Evolutionary conservation across 805 yeast genomes (phyloP), one percentile per base, ranked within the genome.

Genomic region (Vanderwaltozyma yarrowii): DNA sequence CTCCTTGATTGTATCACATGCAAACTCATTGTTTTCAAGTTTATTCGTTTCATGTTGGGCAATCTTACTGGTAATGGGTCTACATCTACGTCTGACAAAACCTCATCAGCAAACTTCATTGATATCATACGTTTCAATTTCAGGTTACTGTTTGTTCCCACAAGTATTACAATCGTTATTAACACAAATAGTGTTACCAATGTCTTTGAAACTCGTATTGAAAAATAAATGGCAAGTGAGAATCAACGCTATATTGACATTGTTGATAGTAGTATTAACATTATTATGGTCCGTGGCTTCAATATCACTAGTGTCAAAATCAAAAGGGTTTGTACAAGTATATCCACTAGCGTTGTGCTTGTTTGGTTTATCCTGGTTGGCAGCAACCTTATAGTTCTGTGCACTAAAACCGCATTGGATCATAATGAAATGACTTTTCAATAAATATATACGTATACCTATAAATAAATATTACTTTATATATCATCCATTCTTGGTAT

Each of bases 71-170:
- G 42, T 53, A 8, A 49, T 59, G 52, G 58, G 58, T 2, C 35
- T 52, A 33, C 65, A 60, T 45, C 35, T 59, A 32, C 51, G 53
- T 35, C 33, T 57, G 16, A 44, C 47, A 2, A 54, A 49, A 28
- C 54, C 60, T 6, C 39, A 41, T 10, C 54, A 49, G 13, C 42
- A 49, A 24, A 38, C 45, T 3, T 54, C 62, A 1, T 30, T 57
- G 29, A 43, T 60, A 19, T 51, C 62, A 1, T 55, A 60, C 32
- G 41, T 59, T 3, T 60, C 65, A 3, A 34, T 58, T 4, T 41
- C 53, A 2, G 61, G 63, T 12, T 60, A 60, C 39, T 59, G 63
- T 36, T 37, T 60, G 11, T 60, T 58, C 37, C 61, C 63, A 12
- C 56, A 54, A 29, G 55, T 59, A 5, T 26, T 58, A 6, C 54